Percentiles rank a stretch among this genome's conserved stretches.
Evolutionary conservation across 345 rosid species (phyloP).

Genomic region (Cardamine resedifolia): DNA sequence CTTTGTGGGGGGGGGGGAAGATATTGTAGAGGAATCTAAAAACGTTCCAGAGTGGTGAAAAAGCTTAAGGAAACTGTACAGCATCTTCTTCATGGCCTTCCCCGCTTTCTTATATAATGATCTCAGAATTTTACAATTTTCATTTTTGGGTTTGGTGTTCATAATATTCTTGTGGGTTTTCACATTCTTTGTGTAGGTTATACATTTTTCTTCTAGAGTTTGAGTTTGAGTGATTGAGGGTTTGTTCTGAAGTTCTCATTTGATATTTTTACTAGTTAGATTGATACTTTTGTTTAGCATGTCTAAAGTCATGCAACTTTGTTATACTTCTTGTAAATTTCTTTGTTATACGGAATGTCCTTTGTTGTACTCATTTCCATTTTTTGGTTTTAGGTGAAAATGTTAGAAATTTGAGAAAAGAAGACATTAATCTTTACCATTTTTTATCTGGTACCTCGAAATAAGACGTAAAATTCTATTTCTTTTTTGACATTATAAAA

Average conservation of each 20-base stretch:
- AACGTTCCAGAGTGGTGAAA: constrained; percentile 15
- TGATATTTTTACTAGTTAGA: constrained; percentile 5
- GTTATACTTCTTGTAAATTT: constrained; percentile 23
- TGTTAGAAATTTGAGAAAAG: neutral
- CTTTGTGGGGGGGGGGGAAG: constrained; percentile 21
- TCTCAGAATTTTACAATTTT: neutral
- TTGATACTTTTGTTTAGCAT: constrained; percentile 23
- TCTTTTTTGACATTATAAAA: neutral
- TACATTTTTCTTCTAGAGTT: constrained; percentile 10
- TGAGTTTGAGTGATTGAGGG: constrained; percentile 24
- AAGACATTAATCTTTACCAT: neutral
- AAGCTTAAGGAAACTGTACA: constrained; percentile 29
- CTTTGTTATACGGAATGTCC: neutral
- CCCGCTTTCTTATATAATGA: constrained; percentile 2
- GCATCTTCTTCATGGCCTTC: constrained; percentile 23
- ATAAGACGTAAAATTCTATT: no score
- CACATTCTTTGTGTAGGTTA: constrained; percentile 8
- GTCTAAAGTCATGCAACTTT: constrained; percentile 26
- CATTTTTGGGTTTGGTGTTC: constrained; percentile 29
- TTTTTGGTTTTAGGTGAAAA: neutral
- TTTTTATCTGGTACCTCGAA: no score
- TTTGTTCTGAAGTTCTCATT: constrained; percentile 27
- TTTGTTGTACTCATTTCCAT: neutral
- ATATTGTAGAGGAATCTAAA: constrained; percentile 9
- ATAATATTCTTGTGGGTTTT: constrained; percentile 17